Evolutionary conservation across 768 basidiomycete genomes (phyloP), one percentile per base, ranked within the genome.

Genomic region (Boletellus ananiceps): DNA sequence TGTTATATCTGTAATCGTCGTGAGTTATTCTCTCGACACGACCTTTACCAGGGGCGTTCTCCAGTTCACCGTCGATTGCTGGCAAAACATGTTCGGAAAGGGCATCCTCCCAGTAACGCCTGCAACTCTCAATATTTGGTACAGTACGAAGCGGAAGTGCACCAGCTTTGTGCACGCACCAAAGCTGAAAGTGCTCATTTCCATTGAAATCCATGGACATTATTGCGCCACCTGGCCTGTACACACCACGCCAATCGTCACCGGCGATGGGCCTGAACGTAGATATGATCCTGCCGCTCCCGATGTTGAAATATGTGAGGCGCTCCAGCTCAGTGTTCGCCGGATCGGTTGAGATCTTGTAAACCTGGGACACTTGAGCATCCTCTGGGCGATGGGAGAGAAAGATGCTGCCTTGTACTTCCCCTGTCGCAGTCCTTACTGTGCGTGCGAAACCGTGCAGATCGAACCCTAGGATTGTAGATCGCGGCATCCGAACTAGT

Each of bases 31-130:
- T 63, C 56, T 75, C 73, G 39, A 74, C 63, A 14, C 74, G 70
- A 13, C 72, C 69, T 35, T 54, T 63, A 9, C 74, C 70, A 25
- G 74, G 73, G 21, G 55, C 40, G 51, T 74, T 74, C 46, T 70
- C 61, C 14, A 72, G 59, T 47, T 75, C 73, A 13, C 63, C 60
- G 29, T 70, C 66, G 27, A 74, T 65, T n/a, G 46, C 59, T 14
- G 69, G 71, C 23, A 74, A 44, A 16, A 52, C 52, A 7, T 47
- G 53, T 8, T 61, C 52, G 15, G 58, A 59, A 32, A 60, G 47
- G 14, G 51, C 32, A 29, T 75, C 69, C 42, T 74, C 73, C 74
- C 74, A 75, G 55, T 73, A 71, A 29, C 74, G 73, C 70, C 70
- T 71, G 16, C 18, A 40, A 44, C 15, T 16, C 13, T 21, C 14